These are phyloP conservation scores for Bathelium albidoporum DNA, from an alignment of 495 filamentous ascomycete species.

Conservation along the genomic window DNA sequence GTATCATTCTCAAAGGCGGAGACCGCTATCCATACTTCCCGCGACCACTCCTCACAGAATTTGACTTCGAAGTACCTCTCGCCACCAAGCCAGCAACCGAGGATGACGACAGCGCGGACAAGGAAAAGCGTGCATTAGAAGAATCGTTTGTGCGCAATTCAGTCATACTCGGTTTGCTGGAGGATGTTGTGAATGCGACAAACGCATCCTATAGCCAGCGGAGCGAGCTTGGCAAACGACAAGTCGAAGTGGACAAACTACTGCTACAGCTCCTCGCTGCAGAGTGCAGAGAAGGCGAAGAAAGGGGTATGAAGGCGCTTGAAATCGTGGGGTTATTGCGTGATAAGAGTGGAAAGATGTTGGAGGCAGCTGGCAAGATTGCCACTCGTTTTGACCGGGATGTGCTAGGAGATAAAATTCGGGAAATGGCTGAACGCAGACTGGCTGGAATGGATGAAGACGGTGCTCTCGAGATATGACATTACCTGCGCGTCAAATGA, in stretches of 20 bases:
- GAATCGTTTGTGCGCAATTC: constrained; percentile 70
- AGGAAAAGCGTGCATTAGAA: constrained; percentile 45
- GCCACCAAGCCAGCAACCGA: constrained; percentile 38
- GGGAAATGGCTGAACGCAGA: constrained; percentile 58
- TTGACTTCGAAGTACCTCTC: constrained; percentile 81
- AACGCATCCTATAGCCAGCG: constrained; percentile 49
- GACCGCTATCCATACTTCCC: constrained; percentile 94
- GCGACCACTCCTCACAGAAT: constrained; percentile 80
- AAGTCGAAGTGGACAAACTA: constrained; percentile 75
- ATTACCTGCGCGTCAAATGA: too few relatives aligned
- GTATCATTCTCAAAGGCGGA: constrained; percentile 94
- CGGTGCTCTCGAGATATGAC: too few relatives aligned
- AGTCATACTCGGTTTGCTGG: constrained; percentile 56
- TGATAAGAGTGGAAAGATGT: constrained; percentile 70
- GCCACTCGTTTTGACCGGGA: constrained; percentile 66
- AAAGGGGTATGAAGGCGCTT: constrained; percentile 84
- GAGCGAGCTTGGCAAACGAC: constrained; percentile 55
- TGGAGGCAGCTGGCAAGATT: constrained; percentile 75
- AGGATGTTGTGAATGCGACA: constrained; percentile 57
- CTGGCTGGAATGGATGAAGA: constrained; percentile 44
- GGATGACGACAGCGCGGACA: constrained; percentile 25
- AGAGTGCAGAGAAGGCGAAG: constrained; percentile 87
- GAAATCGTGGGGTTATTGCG: constrained; percentile 72
- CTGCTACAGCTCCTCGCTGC: constrained; percentile 80
- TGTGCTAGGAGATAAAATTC: constrained; percentile 77